Base-by-base conservation (phyloP, 192 early-diverging fungal genomes). In the Chytriomyces hyalinus region DNA sequence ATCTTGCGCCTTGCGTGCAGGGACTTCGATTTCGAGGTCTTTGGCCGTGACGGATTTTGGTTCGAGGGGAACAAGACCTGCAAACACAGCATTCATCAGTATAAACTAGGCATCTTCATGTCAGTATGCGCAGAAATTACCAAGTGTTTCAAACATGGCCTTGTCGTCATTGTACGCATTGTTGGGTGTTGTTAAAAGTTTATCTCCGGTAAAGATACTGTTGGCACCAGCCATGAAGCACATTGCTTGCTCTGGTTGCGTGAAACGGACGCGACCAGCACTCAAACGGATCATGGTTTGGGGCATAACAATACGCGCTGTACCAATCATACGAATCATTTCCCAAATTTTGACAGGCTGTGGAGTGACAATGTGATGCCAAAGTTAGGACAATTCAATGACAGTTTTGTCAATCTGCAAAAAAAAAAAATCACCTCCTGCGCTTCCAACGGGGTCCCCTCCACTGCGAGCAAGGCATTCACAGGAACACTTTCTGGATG, bases 191-290 rank as follows among this genome's bases (percentile, higher is more conserved):
- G 93, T 94, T 65, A 94, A 81, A 50, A 94, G 83, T 78, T 90
- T 92, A 79, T 94, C 92, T 76, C 93, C 93, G 44, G 93, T 94
- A 69, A 94, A 94, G 76, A 94, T 92, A 20, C 90, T 90, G 85
- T 94, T 94, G 76, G 93, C 93, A 68, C 93, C 93, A 13, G 92
- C 89, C 87, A 92, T 88, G 81, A 94, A 94, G 78, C 92, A 93
- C 73, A 94, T 66, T 15, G 90, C 87, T 70, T 90, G 90, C 79
- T 94, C 92, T 15, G 91, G 79, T 26, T 87, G 79, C 3, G 87
- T 84, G 83, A 94, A 92, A 10, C 89, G 84, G 26, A 94, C 89
- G 70, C 92, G 88, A 62, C 92, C 92, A 28, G 92, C 92, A 17
- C 91, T 92, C 24, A 94, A 84, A 78, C 92, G 80, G 64, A 76